Evolutionary conservation across 495 filamentous ascomycete genomes (phyloP), one percentile per base, ranked within the genome.

Genomic region (Bathelium albidoporum): DNA sequence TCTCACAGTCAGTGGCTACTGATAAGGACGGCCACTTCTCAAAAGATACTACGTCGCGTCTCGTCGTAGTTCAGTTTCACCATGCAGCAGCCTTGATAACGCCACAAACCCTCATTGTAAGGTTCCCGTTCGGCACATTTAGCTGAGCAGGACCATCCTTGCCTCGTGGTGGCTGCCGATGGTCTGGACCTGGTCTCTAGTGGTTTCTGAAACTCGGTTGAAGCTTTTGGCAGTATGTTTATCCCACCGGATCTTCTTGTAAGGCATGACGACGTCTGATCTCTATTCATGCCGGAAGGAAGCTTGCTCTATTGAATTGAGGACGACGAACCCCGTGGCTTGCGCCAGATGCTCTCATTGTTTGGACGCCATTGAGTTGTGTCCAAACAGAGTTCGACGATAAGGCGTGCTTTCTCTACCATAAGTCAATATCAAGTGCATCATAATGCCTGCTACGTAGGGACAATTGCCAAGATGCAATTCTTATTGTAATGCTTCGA

Each of bases 241-340:
- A 55, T 24, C 22, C 12, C 5, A 16, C 49, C 22, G 29, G 29
- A 9, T 29, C 29, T 12, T 11, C 49, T 29, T 55, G 5, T 24
- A 29, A 55, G 49, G 49, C 49, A 55, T 55, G 49, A 55, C 49
- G 24, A 55, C 16, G 49, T 55, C 24, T 55, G 49, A 55, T 55
- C 7, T 29, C 16, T 24, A 29, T 55, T 16, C 26, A 55, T 55
- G 49, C 49, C 29, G 29, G 49, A 28, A 10, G 29, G 16, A 16
- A 55, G 49, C 9, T 24, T 49, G 12, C 12, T 20, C 12, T 9
- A 9, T 12, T n/a, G 49, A 29, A 20, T 49, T 20, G 7, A n/a
- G 10, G 24, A 28, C 24, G 11, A 11, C 5, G 49, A 26, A 7
- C 29, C 29, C 2, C 49, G 24, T 55, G 49, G 49, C 49, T 55